phyloP scores from a whole-genome alignment of 345 rosid species.

The Eutrema heterophyllum region DNA sequence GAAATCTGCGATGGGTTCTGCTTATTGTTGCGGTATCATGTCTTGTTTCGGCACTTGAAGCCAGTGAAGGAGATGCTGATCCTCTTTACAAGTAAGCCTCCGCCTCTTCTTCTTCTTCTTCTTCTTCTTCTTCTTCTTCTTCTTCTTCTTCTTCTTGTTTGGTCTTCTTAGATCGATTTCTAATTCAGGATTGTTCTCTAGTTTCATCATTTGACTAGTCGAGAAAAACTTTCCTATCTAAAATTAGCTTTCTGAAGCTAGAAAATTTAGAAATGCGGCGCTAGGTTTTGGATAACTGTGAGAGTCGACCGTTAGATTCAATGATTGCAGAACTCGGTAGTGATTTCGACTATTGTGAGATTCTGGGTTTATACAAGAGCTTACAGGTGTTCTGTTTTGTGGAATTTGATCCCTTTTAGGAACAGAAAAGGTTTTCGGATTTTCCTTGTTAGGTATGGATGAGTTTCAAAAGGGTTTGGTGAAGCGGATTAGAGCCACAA shows the following conservation, averaged over 20 bases:
- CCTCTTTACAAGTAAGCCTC: conserved; percentile 63
- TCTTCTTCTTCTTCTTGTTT: background rate
- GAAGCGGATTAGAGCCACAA: conserved; percentile 8
- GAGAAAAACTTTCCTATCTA: background rate
- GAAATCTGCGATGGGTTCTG: conserved; percentile 31
- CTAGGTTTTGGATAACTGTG: background rate
- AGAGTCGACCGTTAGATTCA: conserved; percentile 17
- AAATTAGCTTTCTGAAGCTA: background rate
- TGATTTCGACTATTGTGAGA: background rate
- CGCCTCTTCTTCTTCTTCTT: background rate
- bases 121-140: background rate
- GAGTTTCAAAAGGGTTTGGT: background rate
- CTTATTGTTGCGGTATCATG: conserved; percentile 30
- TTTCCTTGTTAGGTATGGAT: conserved; percentile 4
- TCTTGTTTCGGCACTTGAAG: conserved; percentile 40
- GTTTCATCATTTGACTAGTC: background rate
- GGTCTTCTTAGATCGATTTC: conserved; percentile 6
- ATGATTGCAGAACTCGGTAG: background rate
- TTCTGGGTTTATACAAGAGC: background rate
- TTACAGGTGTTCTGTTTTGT: background rate
- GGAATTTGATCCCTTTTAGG: background rate
- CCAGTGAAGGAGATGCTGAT: conserved; percentile 85
- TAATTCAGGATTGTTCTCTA: background rate
- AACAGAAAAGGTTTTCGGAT: background rate
- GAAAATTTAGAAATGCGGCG: background rate